Base-by-base conservation (phyloP, 495 filamentous ascomycete genomes). In the Rhypophila decipiens region DNA sequence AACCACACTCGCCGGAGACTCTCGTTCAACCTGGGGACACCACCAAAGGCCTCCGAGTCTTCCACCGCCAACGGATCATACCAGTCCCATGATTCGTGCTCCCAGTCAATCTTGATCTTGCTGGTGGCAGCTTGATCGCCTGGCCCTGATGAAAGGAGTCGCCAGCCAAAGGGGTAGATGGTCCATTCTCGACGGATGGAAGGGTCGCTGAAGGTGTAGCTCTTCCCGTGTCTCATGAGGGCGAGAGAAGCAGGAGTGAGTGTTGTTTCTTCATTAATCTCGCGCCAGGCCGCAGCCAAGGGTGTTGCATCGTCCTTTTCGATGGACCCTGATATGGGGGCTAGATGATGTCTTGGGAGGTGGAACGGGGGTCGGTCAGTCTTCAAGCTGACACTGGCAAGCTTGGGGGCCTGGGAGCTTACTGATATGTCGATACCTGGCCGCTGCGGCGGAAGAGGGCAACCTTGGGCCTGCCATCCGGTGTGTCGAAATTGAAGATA, bases 261-360 rank as follows among this genome's bases (percentile, higher is more conserved):
- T 0, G 60, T 66, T 0, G 83, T 86, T 54, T 86, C 83, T 63
- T 87, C 83, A 3, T 53, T 44, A 12, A 87, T 62, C 55, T 85
- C 82, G 18, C 83, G 75, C 69, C 75, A 77, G 38, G 83, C 83
- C 0, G 81, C 71, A 2, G 63, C 56, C 17, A 79, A 49, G 0
- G 81, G 74, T 8, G 58, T 65, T 1, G 61, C 46, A 51, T 86
- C 83, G 2, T 54, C 44, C 11, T 57, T 11, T 3, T 80, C 73
- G 49, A 87, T 77, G 38, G 63, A 71, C 29, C 83, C 83, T 2
- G 78, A 77, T n/a, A 83, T 79, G 0, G 79, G 73, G 3, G 75
- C 81, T 21, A 77, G 63, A 48, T 70, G 72, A 50, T 80, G 66
- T 21, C 76, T 77, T 40, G 11, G 1, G 11, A 11, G 47, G 39